Evolutionary conservation across 768 basidiomycete genomes (phyloP).

Genomic region (Serendipita vermifera): DNA sequence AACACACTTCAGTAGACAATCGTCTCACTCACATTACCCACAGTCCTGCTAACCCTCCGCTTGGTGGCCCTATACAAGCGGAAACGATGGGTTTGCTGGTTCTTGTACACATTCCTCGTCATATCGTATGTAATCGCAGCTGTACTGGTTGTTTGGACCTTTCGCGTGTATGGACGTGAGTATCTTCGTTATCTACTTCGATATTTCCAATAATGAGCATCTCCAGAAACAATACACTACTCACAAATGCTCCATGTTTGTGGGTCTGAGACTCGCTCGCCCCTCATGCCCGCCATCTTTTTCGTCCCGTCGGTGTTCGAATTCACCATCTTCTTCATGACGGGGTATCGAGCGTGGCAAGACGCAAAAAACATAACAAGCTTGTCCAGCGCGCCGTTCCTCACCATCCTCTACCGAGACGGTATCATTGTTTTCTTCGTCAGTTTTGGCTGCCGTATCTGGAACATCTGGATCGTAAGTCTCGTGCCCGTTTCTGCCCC

Average conservation of each 20-base stretch:
- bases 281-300: constrained; percentile 1
- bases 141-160: neutral
- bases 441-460: neutral
- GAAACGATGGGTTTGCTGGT: neutral
- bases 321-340: neutral
- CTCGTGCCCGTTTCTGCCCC: neutral
- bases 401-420: neutral
- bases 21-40: neutral
- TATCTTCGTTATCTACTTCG: neutral
- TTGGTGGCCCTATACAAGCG: constrained; percentile 6
- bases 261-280: neutral
- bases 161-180: neutral
- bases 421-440: neutral
- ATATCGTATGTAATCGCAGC: neutral
- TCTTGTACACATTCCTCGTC: constrained; percentile 3
- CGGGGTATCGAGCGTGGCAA: neutral
- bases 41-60: neutral
- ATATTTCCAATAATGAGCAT: neutral
- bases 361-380: neutral
- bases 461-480: constrained; percentile 7
- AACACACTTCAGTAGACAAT: neutral
- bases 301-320: neutral
- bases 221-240: neutral
- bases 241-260: neutral
- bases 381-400: neutral